A percentile compares a stretch with the other conserved stretches of the same genome.
These are phyloP conservation scores for Solanum dulcamara DNA, from an alignment of 257 asterid genomes.

Conservation along the genomic window DNA sequence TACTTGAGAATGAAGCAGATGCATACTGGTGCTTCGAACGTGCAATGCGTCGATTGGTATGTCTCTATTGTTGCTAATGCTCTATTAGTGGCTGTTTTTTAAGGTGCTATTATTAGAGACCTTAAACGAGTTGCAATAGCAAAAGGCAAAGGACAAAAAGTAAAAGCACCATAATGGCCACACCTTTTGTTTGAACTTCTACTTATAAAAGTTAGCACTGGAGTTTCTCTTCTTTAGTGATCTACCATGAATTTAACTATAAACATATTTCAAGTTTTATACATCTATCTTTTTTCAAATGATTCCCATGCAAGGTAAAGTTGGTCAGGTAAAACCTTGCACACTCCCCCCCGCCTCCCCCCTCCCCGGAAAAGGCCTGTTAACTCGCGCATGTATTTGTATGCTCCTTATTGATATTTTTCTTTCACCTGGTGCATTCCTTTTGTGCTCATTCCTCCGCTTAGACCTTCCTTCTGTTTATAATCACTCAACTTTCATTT, in stretches of 20 bases:
- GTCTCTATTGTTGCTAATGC: constrained; percentile 4
- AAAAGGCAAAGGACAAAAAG: neutral
- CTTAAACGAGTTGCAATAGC: neutral
- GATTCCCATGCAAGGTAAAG: neutral
- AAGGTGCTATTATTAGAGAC: neutral
- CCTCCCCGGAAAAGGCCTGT: neutral
- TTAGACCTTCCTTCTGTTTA: constrained; percentile 7
- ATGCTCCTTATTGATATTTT: neutral
- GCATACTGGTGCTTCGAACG: constrained; percentile 99
- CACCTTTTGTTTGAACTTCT: neutral
- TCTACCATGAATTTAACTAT: neutral
- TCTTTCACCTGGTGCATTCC: neutral
- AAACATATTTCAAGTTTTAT: neutral
- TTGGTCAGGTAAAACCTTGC: neutral
- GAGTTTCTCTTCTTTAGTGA: neutral
- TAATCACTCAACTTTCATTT: constrained; percentile 8
- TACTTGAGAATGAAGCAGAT: constrained; percentile 88
- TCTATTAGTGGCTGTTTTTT: neutral
- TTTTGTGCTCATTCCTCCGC: neutral
- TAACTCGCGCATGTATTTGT: neutral
- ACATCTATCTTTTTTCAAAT: neutral
- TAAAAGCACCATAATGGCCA: neutral
- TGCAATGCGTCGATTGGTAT: constrained; percentile 91
- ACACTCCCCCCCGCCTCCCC: too few species aligned
- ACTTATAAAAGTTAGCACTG: neutral